Conservation (phyloP, 2,329 filamentous ascomycete genomes). For the Aureobasidium uvarum region DNA sequence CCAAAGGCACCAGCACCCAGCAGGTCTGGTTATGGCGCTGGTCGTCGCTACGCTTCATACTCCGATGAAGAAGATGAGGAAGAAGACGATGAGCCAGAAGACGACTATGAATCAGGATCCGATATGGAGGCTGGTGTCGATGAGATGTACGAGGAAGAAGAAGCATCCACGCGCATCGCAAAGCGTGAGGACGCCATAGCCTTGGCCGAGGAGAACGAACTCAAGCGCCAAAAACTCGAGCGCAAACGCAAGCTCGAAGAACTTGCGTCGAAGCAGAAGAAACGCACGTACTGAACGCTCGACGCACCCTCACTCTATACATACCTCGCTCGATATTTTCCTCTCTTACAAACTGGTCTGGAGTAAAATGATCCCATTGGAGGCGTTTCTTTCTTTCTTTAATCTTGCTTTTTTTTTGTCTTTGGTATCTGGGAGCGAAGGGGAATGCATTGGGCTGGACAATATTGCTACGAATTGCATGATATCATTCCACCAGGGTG, state of each 20-base stretch:
- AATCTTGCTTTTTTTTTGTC: slow-evolving; percentile 1
- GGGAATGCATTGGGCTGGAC: slow-evolving; percentile 21
- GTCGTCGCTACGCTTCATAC: slow-evolving; percentile 41
- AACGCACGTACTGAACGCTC: slow-evolving; percentile 24
- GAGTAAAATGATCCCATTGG: slow-evolving; percentile 10
- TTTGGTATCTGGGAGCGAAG: background rate
- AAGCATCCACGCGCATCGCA: slow-evolving; percentile 59
- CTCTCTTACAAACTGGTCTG: slow-evolving; percentile 7
- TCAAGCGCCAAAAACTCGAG: slow-evolving; percentile 63
- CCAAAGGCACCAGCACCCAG: slow-evolving; percentile 31
- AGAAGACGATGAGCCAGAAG: slow-evolving; percentile 59
- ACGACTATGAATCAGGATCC: slow-evolving; percentile 62
- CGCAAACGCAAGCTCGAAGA: slow-evolving; percentile 43
- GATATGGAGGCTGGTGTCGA: slow-evolving; percentile 77
- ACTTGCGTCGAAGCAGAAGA: slow-evolving; percentile 38
- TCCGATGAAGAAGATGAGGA: slow-evolving; percentile 46
- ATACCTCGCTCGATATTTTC: background rate
- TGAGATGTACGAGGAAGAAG: slow-evolving; percentile 72
- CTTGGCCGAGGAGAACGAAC: slow-evolving; percentile 59
- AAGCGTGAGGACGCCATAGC: slow-evolving; percentile 66
- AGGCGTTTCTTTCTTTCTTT: slow-evolving; percentile 12
- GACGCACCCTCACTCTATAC: background rate
- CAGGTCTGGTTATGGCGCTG: slow-evolving; percentile 33
- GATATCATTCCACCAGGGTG: slow-evolving; percentile 22
- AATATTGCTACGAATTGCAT: slow-evolving; percentile 26